These are phyloP conservation scores for Talaromyces borbonicus DNA, from an alignment of 495 filamentous ascomycete genomes.

Conservation along the genomic window DNA sequence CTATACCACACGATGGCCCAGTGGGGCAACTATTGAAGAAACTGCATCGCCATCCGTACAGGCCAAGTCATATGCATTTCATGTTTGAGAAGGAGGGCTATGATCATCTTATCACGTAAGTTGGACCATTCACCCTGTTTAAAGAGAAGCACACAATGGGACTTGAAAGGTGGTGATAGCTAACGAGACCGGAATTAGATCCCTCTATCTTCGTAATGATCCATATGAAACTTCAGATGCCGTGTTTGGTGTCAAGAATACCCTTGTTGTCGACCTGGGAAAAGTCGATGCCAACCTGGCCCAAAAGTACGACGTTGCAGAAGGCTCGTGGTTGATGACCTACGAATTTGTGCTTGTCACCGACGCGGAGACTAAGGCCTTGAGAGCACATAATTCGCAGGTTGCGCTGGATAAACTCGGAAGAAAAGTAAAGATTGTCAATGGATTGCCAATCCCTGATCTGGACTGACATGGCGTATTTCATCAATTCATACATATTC, in stretches of 20 bases:
- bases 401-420: constrained; percentile 65
- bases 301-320: constrained; percentile 44
- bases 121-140: too few species aligned
- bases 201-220: constrained; percentile 74
- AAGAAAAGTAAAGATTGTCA: constrained; percentile 62
- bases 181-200: constrained; percentile 28
- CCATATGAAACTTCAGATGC: constrained; percentile 87
- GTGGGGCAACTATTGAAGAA: constrained; percentile 66
- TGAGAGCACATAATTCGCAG: constrained; percentile 61
- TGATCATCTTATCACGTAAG: constrained; percentile 79
- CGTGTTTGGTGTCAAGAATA: constrained; percentile 88
- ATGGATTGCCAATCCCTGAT: constrained; percentile 76
- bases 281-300: constrained; percentile 52
- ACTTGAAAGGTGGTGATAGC: not conserved
- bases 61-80: constrained; percentile 89
- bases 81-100: constrained; percentile 85
- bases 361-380: constrained; percentile 55
- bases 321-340: constrained; percentile 44
- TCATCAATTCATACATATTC: too few species aligned
- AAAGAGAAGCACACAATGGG: too few species aligned
- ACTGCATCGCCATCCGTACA: constrained; percentile 67
- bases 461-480: constrained; percentile 38
- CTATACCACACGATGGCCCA: constrained; percentile 83
- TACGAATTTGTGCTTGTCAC: constrained; percentile 72
- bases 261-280: constrained; percentile 62